These are phyloP conservation scores for Naganishia onofrii DNA, from an alignment of 768 basidiomycete genomes.

Conservation along the genomic window DNA sequence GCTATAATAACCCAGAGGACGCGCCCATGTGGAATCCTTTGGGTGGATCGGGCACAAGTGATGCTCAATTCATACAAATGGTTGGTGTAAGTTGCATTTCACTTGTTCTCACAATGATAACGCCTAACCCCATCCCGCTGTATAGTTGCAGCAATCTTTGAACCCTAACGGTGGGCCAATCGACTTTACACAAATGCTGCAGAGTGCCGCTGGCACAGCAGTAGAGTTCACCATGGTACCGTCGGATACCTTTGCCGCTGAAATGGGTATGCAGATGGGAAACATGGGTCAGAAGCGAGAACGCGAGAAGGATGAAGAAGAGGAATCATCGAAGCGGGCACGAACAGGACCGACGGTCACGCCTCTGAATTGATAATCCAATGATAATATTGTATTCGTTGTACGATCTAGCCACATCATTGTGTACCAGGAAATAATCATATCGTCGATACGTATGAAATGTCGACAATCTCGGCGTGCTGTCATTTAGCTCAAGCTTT, in stretches of 20 bases:
- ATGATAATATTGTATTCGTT: background rate
- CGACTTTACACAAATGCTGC: constrained; percentile 18
- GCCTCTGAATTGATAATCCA: background rate
- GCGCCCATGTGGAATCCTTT: constrained; percentile 19
- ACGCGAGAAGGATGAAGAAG: background rate
- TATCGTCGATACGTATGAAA: background rate
- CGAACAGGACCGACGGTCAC: background rate
- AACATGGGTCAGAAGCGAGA: background rate
- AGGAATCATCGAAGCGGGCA: constrained; percentile 6
- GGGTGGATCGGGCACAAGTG: constrained; percentile 16
- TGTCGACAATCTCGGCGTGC: background rate
- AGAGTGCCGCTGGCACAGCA: constrained; percentile 9
- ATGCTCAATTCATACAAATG: constrained; percentile 21
- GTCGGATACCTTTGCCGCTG: constrained; percentile 11
- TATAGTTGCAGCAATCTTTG: constrained; percentile 8
- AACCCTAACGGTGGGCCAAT: constrained; percentile 15
- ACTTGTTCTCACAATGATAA: background rate
- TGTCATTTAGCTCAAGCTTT: too few species aligned
- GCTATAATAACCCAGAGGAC: constrained; percentile 18
- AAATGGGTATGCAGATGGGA: background rate
- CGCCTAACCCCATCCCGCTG: background rate
- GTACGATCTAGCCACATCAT: background rate
- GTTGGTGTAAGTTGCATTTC: constrained; percentile 5
- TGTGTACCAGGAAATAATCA: background rate
- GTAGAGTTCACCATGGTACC: constrained; percentile 22